These are phyloP conservation scores for Starmerella gropengiesseri DNA, from an alignment of 805 yeast species.

Conservation along the genomic window DNA sequence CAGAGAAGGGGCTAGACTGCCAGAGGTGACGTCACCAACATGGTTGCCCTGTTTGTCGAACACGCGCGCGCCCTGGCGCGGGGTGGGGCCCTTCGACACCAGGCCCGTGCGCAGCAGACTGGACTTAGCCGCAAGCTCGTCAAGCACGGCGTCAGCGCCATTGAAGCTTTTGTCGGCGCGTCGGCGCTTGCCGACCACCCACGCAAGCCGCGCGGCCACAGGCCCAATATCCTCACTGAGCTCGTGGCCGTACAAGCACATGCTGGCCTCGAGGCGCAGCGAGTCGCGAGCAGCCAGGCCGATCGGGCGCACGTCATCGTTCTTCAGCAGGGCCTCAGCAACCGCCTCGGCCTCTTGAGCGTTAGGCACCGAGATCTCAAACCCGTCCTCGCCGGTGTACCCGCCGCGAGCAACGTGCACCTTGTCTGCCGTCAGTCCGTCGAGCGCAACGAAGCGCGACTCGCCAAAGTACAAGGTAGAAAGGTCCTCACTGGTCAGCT, in stretches of 20 bases:
- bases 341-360: slow-evolving; percentile 44
- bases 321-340: slow-evolving; percentile 48
- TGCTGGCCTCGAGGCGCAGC: slow-evolving; percentile 89
- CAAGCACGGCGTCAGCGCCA: slow-evolving; percentile 59
- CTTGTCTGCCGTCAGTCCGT: slow-evolving; percentile 28
- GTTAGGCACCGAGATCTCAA: slow-evolving; percentile 71
- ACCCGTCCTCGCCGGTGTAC: slow-evolving; percentile 97
- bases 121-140: slow-evolving; percentile 58
- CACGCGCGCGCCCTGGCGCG: slow-evolving; percentile 67
- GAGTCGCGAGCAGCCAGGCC: slow-evolving; percentile 99
- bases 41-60: slow-evolving; percentile 45
- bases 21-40: slow-evolving; percentile 52
- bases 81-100: slow-evolving; percentile 75
- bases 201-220: slow-evolving; percentile 74
- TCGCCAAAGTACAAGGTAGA: slow-evolving; percentile 63
- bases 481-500: slow-evolving; percentile 50
- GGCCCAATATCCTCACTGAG: slow-evolving; percentile 72
- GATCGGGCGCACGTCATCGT: slow-evolving; percentile 55
- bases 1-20: slow-evolving; percentile 56
- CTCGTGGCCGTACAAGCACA: slow-evolving; percentile 96
- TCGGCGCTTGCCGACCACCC: slow-evolving; percentile 81
- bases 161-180: slow-evolving; percentile 52
- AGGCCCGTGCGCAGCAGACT: slow-evolving; percentile 61
- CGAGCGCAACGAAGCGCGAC: slow-evolving; percentile 38
- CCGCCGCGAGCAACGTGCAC: slow-evolving; percentile 90